Evolutionary conservation across 192 early-diverging fungal genomes (phyloP).

Genomic region (Rhizophagus prolifer): DNA sequence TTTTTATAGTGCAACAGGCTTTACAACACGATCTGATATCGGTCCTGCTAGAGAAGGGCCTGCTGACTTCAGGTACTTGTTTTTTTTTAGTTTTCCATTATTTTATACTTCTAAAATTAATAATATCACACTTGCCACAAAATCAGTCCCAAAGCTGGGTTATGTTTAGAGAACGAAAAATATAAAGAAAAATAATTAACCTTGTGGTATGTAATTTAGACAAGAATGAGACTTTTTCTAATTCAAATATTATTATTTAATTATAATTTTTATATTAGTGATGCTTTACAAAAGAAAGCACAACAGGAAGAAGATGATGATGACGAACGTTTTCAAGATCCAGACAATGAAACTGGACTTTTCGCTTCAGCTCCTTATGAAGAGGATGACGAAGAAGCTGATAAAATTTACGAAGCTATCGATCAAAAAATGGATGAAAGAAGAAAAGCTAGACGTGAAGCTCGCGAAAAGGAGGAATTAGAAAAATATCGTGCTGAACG

Average conservation of each 20-base stretch:
- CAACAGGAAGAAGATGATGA: constrained; percentile 67
- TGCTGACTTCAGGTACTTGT: constrained; percentile 43
- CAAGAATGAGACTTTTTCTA: neutral
- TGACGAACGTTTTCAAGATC: constrained; percentile 79
- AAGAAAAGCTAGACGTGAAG: constrained; percentile 71
- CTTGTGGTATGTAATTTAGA: neutral
- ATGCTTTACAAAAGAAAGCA: constrained; percentile 44
- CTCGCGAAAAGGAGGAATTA: constrained; percentile 68
- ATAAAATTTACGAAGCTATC: constrained; percentile 85
- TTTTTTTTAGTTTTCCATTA: neutral
- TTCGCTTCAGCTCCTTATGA: constrained; percentile 89
- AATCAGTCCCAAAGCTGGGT: neutral
- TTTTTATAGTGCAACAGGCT: constrained; percentile 77
- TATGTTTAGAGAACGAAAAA: neutral
- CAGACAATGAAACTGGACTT: constrained; percentile 91
- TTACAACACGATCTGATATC: constrained; percentile 97
- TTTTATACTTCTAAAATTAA: neutral
- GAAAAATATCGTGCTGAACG: constrained; percentile 65
- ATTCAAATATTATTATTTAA: neutral
- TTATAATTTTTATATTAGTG: constrained; percentile 25
- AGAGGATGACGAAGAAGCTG: constrained; percentile 97
- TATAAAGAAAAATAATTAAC: neutral
- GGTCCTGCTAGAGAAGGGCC: constrained; percentile 88
- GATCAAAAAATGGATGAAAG: constrained; percentile 91
- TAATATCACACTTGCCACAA: neutral